These are phyloP conservation scores for Eutypella sp. DNA, from an alignment of 2,329 filamentous ascomycete genomes.

Conservation along the genomic window DNA sequence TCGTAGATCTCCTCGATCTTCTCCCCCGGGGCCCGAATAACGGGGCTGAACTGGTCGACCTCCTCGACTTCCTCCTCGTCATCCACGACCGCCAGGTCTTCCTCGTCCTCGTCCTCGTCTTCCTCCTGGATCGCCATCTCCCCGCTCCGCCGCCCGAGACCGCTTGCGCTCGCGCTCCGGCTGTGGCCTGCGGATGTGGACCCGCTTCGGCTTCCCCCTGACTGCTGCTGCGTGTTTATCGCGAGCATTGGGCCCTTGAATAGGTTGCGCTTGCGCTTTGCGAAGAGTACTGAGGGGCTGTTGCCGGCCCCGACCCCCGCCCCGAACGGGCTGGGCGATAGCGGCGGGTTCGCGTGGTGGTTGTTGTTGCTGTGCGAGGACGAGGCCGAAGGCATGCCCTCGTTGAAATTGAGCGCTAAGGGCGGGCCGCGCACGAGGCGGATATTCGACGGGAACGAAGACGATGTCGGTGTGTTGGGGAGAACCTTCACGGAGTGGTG, in stretches of 20 bases:
- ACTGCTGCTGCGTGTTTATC: constrained; percentile 31
- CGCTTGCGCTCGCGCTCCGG: constrained; percentile 57
- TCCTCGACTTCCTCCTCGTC: constrained; percentile 27
- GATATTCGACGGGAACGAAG: constrained; percentile 77
- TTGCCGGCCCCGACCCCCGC: constrained; percentile 53
- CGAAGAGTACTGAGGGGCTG: constrained; percentile 59
- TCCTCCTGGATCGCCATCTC: constrained; percentile 71
- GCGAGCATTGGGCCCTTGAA: constrained; percentile 76
- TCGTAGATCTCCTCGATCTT: constrained; percentile 30
- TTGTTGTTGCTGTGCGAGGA: neutral
- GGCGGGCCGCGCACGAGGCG: constrained; percentile 66
- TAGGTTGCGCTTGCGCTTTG: constrained; percentile 72
- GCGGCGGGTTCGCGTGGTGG: constrained; percentile 33
- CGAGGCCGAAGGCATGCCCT: constrained; percentile 45
- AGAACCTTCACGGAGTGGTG: constrained; percentile 94
- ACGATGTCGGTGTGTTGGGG: constrained; percentile 75
- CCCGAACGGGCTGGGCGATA: constrained; percentile 54
- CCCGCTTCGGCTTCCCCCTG: constrained; percentile 29
- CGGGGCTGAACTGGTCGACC: constrained; percentile 30
- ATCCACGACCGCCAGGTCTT: constrained; percentile 11
- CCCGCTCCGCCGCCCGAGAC: constrained; percentile 61
- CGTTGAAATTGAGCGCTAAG: constrained; percentile 52
- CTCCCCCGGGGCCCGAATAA: constrained; percentile 24
- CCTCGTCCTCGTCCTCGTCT: constrained; percentile 46
- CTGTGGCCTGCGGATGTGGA: constrained; percentile 33